phyloP scores from a whole-genome alignment of 2,329 filamentous ascomycete species.

The Cladosporium cucumerinum region DNA sequence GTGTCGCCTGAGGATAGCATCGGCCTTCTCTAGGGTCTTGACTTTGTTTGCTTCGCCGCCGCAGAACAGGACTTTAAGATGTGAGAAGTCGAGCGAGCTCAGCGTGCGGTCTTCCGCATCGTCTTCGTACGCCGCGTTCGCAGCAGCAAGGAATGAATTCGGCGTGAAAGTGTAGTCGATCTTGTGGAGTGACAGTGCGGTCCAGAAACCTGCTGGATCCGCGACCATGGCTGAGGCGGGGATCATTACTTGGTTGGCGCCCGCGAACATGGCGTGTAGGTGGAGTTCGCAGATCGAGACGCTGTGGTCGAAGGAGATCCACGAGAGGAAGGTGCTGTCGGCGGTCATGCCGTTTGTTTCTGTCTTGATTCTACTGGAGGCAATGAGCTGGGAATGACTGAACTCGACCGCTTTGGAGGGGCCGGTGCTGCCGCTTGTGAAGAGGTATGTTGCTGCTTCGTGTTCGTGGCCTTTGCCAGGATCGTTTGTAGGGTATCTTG shows the following conservation, averaged over 20 bases:
- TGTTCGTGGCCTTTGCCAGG: constrained; percentile 26
- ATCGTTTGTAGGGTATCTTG: constrained; percentile 15
- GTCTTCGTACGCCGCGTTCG: constrained; percentile 8
- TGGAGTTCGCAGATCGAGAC: constrained; percentile 53
- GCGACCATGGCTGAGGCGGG: constrained; percentile 41
- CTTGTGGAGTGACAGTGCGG: constrained; percentile 40
- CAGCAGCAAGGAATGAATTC: constrained; percentile 39
- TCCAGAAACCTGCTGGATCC: constrained; percentile 40
- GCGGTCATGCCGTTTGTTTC: background rate
- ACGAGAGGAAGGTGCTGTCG: constrained; percentile 39
- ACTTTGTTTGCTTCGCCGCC: constrained; percentile 47
- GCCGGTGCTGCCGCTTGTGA: constrained; percentile 26
- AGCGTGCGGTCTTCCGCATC: constrained; percentile 13
- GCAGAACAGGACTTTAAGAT: constrained; percentile 37
- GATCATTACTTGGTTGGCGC: constrained; percentile 48
- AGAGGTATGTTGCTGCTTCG: constrained; percentile 19
- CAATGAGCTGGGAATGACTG: constrained; percentile 26
- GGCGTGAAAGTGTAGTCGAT: constrained; percentile 47
- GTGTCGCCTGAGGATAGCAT: background rate
- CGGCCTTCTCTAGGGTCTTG: background rate
- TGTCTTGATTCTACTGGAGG: constrained; percentile 15
- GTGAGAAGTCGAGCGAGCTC: constrained; percentile 29
- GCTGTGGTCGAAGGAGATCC: constrained; percentile 55
- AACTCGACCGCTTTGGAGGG: constrained; percentile 29
- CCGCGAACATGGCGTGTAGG: constrained; percentile 45